Conservation (phyloP, 2,329 filamentous ascomycete species). For the Ilyonectria sp. region DNA sequence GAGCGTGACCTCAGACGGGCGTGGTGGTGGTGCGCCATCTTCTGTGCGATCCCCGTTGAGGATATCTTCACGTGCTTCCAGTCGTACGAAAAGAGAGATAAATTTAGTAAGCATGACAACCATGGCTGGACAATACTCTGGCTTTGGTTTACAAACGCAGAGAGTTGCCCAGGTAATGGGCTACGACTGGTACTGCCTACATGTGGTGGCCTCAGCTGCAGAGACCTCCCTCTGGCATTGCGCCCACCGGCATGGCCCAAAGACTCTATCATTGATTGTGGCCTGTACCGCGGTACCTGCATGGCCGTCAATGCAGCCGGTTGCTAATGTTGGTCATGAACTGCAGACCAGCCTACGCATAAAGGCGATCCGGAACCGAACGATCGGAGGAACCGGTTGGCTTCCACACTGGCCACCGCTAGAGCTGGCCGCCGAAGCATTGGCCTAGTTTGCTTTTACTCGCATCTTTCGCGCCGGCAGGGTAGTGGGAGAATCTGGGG, state of each 20-base stretch:
- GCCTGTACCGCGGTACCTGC: background rate
- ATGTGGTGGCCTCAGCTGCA: background rate
- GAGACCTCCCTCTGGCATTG: background rate
- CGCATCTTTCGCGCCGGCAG: background rate
- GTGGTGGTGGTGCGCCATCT: no score
- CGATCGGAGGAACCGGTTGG: background rate
- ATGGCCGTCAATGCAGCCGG: conserved; percentile 10
- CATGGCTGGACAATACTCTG: no score
- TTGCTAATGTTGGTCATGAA: background rate
- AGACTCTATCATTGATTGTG: background rate
- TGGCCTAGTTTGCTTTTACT: no score
- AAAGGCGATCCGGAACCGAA: background rate
- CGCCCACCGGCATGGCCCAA: background rate
- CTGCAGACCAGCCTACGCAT: conserved; percentile 6
- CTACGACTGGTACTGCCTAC: background rate
- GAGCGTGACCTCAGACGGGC: no score
- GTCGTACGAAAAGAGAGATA: no score
- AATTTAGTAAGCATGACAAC: no score
- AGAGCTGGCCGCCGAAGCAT: background rate
- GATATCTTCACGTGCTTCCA: no score
- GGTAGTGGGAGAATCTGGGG: background rate
- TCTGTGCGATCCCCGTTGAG: no score
- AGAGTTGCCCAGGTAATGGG: no score
- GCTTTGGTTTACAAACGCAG: background rate
- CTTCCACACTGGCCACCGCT: background rate